Evolutionary conservation across 2,329 filamentous ascomycete genomes (phyloP).

Genomic region (Pseudophaeomoniella oleicola): DNA sequence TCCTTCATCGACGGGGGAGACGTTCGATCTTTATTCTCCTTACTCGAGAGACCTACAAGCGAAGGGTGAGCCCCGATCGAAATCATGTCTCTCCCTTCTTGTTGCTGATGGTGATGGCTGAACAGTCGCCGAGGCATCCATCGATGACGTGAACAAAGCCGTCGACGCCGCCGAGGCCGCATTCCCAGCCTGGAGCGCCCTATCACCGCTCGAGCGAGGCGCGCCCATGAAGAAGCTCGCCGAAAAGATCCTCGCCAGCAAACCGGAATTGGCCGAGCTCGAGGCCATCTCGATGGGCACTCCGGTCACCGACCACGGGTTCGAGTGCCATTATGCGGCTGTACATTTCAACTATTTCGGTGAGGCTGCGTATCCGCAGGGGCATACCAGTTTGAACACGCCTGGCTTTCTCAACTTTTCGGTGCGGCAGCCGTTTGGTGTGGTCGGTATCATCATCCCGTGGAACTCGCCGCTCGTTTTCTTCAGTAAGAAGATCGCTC

Average conservation of each 20-base stretch:
- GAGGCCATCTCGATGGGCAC: slow-evolving; percentile 22
- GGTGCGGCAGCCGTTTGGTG: slow-evolving; percentile 9
- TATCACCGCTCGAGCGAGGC: slow-evolving; percentile 18
- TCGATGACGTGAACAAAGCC: slow-evolving; percentile 19
- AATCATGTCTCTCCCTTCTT: too few relatives aligned
- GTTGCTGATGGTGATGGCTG: background rate
- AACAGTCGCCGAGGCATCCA: slow-evolving; percentile 18
- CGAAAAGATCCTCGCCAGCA: slow-evolving; percentile 14
- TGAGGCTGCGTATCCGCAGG: slow-evolving; percentile 11
- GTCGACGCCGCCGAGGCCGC: slow-evolving; percentile 22
- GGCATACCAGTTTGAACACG: slow-evolving; percentile 8
- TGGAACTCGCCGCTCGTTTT: slow-evolving; percentile 29
- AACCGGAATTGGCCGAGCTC: slow-evolving; percentile 17
- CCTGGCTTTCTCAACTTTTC: slow-evolving; percentile 9
- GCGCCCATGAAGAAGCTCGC: slow-evolving; percentile 19
- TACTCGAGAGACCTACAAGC: background rate
- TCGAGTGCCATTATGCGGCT: slow-evolving; percentile 2
- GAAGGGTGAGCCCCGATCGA: too few relatives aligned
- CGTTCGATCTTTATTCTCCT: slow-evolving; percentile 2
- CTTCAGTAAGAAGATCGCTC: slow-evolving; percentile 23
- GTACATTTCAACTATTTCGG: slow-evolving; percentile 6
- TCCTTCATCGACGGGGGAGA: background rate
- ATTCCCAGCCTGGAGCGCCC: slow-evolving; percentile 22
- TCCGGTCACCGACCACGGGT: slow-evolving; percentile 12
- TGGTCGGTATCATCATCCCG: slow-evolving; percentile 40